Evolutionary conservation across 2,329 filamentous ascomycete species (phyloP), one percentile per base, ranked within the genome.

Genomic region (Hymenotorrendiella dingleyae): DNA sequence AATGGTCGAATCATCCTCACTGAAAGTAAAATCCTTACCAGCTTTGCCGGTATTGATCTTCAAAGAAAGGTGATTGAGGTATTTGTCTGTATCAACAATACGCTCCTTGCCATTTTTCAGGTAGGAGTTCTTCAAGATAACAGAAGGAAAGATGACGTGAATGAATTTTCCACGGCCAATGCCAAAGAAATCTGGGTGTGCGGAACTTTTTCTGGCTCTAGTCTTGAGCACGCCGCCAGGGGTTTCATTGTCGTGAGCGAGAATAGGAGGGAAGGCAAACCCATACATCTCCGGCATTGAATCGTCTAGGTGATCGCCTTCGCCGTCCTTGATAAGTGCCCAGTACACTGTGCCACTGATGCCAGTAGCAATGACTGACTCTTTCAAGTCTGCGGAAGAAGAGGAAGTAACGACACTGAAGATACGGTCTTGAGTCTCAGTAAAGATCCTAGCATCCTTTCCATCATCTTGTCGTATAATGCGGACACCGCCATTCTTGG

Each of bases 11-110:
- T 98, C 93, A 63, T 98, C 93, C 63, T 94, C 90, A 64, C 91
- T 96, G 67, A 98, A 98, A 35, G 83, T 85, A 63, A 98, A 98
- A 64, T 98, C 93, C 66, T 98, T 98, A 50, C 90, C 93, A 53
- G 93, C 91, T 71, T 98, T 98, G 55, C 91, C 93, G 49, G 90
- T 97, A 55, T 91, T 88, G 65, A 98, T 95, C 67, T 90, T 94
- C 52, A 97, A 71, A 36, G 86, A 86, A 59, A 86, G 90, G 61
- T 96, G 84, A 60, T 83, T 82, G 53, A 93, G 78, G 50, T 94
- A 88, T 59, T 81, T 85, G 62, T 95, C 89, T 0, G 86, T 93
- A 61, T 96, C 86, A 48, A 95, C 88, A 40, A 81, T 70, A 32
- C 78, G 78, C 54, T 82, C 78, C 52, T 79, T 74, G 21, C 75